Base-by-base conservation (phyloP, 2,329 filamentous ascomycete genomes). In the Akanthomyces dipterigenus region DNA sequence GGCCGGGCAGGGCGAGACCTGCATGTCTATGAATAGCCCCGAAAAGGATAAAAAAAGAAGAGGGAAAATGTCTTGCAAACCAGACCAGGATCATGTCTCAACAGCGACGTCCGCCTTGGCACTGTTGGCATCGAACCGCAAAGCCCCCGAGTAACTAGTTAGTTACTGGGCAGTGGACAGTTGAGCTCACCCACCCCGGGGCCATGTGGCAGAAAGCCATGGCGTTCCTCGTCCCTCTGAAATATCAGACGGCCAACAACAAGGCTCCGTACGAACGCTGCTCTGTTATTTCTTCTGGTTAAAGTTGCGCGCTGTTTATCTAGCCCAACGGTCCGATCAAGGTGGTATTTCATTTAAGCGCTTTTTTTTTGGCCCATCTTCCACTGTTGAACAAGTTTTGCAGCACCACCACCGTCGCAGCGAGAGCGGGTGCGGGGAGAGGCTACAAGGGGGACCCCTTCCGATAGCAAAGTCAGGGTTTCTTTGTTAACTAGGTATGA, bases 11-110 rank as follows among this genome's bases (percentile, higher is more conserved):
- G 31, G 48, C 57, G 48, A 60, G 38, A 60, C 51, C 34, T 61
- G 51, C 59, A 61, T 55, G 42, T 62, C 53, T 62, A 62, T 56
- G 43, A 62, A 62, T 62, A 62, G 60, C 60, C 38, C 34, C 53
- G 46, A 50, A 16, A 40, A 34, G 12, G 22, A 34, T 12, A 36
- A 42, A 40, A 31, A 18, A 36, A 31, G 11, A 36, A 40, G 28
- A 11, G n/a, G n/a, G n/a, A n/a, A n/a, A 40, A 38, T 50, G 50
- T 61, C 59, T 60, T 20, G 50, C 16, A 40, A 26, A 31, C 31
- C 31, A 31, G 31, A n/a, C n/a, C 22, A n/a, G 38, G 31, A 31
- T 31, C 5, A 4, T 45, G 50, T 61, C 57, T 60, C 50, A 61
- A 55, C 49, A 36, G 28, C 31, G 46, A 31, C 22, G 22, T 7